phyloP scores from a whole-genome alignment of 2,329 filamentous ascomycete species.

The Aspergillus jensenii region DNA sequence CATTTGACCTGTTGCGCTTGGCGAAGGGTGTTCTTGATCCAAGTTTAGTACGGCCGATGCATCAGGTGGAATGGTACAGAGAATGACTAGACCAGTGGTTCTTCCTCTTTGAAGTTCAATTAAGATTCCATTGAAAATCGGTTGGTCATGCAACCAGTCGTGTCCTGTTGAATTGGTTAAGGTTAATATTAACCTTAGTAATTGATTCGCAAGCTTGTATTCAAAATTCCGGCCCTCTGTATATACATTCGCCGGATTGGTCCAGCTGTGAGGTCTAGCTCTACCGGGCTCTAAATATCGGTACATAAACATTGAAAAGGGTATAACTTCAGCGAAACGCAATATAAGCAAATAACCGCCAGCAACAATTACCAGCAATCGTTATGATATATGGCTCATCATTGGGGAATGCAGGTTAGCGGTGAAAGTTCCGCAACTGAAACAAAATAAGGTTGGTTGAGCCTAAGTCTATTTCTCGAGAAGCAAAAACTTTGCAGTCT shows the following conservation, averaged over 20 bases:
- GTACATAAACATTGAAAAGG: slow-evolving; percentile 13
- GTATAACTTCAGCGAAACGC: slow-evolving; percentile 10
- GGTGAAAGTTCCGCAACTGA: not conserved
- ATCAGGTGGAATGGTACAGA: too few relatives aligned
- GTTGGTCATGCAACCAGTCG: too few relatives aligned
- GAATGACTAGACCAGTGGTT: too few relatives aligned
- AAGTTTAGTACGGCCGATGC: too few relatives aligned
- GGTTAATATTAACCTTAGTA: too few relatives aligned
- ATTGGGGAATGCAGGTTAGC: not conserved
- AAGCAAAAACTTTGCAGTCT: not conserved
- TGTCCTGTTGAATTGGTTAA: too few relatives aligned
- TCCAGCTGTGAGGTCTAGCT: slow-evolving; percentile 12
- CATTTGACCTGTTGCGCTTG: too few relatives aligned
- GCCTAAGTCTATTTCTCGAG: too few relatives aligned
- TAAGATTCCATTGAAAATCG: too few relatives aligned
- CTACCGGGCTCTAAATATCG: slow-evolving; percentile 16
- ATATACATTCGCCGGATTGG: slow-evolving; percentile 2
- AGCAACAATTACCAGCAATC: not conserved
- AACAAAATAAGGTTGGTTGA: not conserved
- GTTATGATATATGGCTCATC: not conserved
- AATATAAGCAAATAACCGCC: slow-evolving; percentile 2
- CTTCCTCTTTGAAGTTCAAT: too few relatives aligned
- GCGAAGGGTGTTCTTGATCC: too few relatives aligned
- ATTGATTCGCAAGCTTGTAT: not conserved
- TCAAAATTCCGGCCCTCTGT: not conserved